phyloP scores from a whole-genome alignment of 306 rosid species.

The Mimosa pudica region DNA sequence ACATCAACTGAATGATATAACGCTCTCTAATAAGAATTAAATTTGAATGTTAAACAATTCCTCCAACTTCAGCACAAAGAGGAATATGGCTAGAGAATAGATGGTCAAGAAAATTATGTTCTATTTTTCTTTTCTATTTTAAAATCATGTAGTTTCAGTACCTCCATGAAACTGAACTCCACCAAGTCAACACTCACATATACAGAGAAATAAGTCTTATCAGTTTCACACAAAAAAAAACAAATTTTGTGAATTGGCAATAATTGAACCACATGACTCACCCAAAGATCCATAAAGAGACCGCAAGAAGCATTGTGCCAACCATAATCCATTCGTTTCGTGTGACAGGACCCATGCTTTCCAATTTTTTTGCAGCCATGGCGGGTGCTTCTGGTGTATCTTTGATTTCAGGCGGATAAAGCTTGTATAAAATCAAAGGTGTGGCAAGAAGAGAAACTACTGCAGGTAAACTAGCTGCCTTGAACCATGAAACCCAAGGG shows the following conservation, averaged over 20 bases:
- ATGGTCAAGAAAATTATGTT: neutral
- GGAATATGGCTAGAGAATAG: conserved; percentile 24
- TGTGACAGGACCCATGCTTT: conserved; percentile 82
- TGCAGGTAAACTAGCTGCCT: conserved; percentile 90
- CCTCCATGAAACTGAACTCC: conserved; percentile 2
- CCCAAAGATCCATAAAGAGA: conserved; percentile 96
- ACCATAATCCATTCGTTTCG: conserved; percentile 85
- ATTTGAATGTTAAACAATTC: conserved; percentile 6
- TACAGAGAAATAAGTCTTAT: neutral
- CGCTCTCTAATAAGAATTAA: neutral
- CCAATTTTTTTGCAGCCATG: conserved; percentile 75
- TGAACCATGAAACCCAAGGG: conserved; percentile 94
- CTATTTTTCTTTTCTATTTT: neutral
- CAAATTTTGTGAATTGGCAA: neutral
- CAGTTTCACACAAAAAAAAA: too few species aligned
- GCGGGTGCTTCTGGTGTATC: conserved; percentile 98
- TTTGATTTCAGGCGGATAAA: conserved; percentile 89
- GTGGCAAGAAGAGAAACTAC: conserved; percentile 67
- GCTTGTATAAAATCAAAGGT: conserved; percentile 77
- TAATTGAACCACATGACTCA: conserved; percentile 39
- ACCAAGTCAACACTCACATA: conserved; percentile 23
- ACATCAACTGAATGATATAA: neutral
- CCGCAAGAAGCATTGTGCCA: conserved; percentile 89
- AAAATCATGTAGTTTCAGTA: conserved; percentile 26
- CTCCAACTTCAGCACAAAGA: neutral